Evolutionary conservation across 2,329 filamentous ascomycete species (phyloP), one percentile per base, ranked within the genome.

Genomic region (Fusarium sp.): DNA sequence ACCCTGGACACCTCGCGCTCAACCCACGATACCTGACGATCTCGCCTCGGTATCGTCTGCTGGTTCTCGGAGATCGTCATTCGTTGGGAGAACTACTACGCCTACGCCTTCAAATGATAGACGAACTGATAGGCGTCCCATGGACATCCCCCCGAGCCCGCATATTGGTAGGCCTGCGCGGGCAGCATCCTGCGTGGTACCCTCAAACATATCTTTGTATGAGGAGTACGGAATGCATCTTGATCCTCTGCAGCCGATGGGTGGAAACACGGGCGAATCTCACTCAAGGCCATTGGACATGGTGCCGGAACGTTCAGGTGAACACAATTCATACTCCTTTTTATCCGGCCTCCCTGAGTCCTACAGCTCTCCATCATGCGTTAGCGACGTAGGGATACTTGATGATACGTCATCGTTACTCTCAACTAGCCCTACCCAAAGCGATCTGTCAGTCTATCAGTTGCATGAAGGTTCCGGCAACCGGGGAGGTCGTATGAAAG

Each of bases 1-100:
- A 69, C 90, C 91, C 16, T 93, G 91, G 89, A 90, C 86, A 29
- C 89, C 91, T 18, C 52, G 60, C 10, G 54, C 73, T 11, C 70
- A 66, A 46, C 65, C 45, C 25, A 59, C 53, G 11, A 56, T 56
- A n/a, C 59, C 52, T 5, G 73, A 74, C 15, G 51, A 61, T 8
- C 43, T 38, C 45, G 51, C 55, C 11, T 58, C 63, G 2, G 25
- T 43, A 20, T 67, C 58, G n/a, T 63, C 67, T 22, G 40, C 56
- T 12, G 51, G 55, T 20, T 68, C 69, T 14, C 67, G 67, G 22
- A 54, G 67, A 16, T 70, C 66, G 40, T 75, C 71, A 15, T 67
- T 74, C 32, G 55, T 30, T 15, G 64, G 62, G 20, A 60, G 63
- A 54, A 38, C 57, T 25, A 62, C 71, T 11, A 75, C 71, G 10